Evolutionary conservation across 2,329 filamentous ascomycete genomes (phyloP), one percentile per base, ranked within the genome.

Genomic region (Pyrenophora seminiperda): DNA sequence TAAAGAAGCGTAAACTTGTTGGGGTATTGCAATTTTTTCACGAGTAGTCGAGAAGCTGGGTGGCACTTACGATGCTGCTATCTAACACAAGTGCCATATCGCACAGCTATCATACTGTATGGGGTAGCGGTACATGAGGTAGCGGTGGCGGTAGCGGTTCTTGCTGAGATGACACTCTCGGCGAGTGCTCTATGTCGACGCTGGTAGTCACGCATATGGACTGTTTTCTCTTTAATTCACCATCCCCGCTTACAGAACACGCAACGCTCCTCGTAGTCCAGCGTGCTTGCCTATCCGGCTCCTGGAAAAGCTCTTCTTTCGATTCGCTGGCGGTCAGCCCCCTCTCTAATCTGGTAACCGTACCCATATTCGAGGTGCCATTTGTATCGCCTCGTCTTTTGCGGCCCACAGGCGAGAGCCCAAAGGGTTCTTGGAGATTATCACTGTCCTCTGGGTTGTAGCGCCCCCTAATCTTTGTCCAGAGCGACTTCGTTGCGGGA

Each of bases 401-500:
- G 20, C 11, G 36, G 22, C 27, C 18, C 15, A 41, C 19, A 11
- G 37, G 41, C 2, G 44, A 47, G 13, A 27, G 14, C 6, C n/a
- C 17, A 4, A 30, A 41, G 18, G 11, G 17, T 13, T 41, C 41
- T 0, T 47, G 14, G 6, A 7, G 19, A 3, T 39, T 17, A 3
- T 34, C 5, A 24, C 43, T 47, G 7, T 17, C 36, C 4, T n/a
- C n/a, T 15, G 27, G 14, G 27, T 36, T 24, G 36, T 27, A 22
- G 24, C 24, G 29, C 10, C 41, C 41, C 15, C 29, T 40, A 13
- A 30, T n/a, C 5, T 40, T 40, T 10, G 17, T 36, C 36, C 36
- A 50, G 1, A 50, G 47, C 18, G 41, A 29, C 17, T 46, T 46
- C n/a, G 41, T 44, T 5, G 41, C 43, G 4, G 41, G 41, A 3